Evolutionary conservation across 2,329 filamentous ascomycete genomes (phyloP).

Genomic region (Cladophialophora yegresii): DNA sequence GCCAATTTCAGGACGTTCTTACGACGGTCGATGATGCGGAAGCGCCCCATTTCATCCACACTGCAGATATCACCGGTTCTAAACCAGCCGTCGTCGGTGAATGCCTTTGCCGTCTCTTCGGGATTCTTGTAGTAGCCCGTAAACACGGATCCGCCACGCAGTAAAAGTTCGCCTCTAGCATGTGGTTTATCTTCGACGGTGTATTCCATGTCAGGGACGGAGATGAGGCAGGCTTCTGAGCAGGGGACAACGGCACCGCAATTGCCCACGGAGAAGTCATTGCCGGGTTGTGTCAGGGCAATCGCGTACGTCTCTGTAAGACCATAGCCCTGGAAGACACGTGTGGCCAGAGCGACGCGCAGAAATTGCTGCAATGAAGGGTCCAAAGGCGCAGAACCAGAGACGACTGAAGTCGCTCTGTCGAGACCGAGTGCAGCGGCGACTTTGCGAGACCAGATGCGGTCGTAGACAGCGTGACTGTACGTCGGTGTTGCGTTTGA

Average conservation of each 20-base stretch:
- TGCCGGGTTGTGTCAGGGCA: slow-evolving; percentile 66
- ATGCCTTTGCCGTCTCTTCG: slow-evolving; percentile 78
- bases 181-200: slow-evolving; percentile 80
- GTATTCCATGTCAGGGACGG: slow-evolving; percentile 94
- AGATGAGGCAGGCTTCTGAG: slow-evolving; percentile 76
- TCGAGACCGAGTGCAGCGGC: slow-evolving; percentile 79
- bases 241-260: slow-evolving; percentile 72
- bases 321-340: slow-evolving; percentile 85
- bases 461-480: slow-evolving; percentile 54
- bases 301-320: slow-evolving; percentile 91
- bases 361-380: slow-evolving; percentile 86
- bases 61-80: slow-evolving; percentile 89
- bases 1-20: slow-evolving; percentile 99
- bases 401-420: slow-evolving; percentile 71
- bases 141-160: slow-evolving; percentile 81
- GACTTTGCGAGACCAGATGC: slow-evolving; percentile 90
- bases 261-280: slow-evolving; percentile 76
- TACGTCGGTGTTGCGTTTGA: slow-evolving; percentile 64
- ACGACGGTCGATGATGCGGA: slow-evolving; percentile 91
- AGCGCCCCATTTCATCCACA: slow-evolving; percentile 80
- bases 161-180: slow-evolving; percentile 84
- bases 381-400: slow-evolving; percentile 87
- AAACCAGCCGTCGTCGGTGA: slow-evolving; percentile 94
- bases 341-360: slow-evolving; percentile 75
- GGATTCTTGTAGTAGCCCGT: slow-evolving; percentile 85